These are phyloP conservation scores for Phylloporus scabripes DNA, from an alignment of 768 basidiomycete genomes.

Conservation along the genomic window DNA sequence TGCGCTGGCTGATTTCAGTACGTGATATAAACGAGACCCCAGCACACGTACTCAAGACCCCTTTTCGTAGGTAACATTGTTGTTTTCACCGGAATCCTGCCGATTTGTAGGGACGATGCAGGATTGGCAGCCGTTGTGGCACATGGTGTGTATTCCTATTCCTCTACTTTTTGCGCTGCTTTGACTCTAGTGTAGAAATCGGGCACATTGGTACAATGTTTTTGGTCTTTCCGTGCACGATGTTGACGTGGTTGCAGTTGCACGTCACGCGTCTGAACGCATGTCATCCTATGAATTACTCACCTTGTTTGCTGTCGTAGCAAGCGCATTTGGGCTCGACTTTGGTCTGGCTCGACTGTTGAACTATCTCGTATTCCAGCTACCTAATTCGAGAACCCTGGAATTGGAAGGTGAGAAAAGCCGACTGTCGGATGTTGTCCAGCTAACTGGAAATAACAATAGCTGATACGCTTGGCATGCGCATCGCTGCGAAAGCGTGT, in stretches of 20 bases:
- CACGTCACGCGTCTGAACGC: constrained; percentile 50
- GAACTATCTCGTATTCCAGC: constrained; percentile 50
- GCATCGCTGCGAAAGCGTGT: constrained; percentile 78
- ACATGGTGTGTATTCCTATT: constrained; percentile 50
- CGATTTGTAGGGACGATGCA: constrained; percentile 68
- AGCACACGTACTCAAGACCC: not conserved
- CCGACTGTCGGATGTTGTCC: not conserved
- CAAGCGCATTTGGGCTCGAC: constrained; percentile 51
- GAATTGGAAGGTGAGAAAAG: constrained; percentile 66
- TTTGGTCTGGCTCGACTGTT: constrained; percentile 44
- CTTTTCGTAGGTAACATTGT: constrained; percentile 56
- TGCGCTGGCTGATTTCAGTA: constrained; percentile 72
- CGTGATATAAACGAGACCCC: not conserved
- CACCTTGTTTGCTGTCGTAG: constrained; percentile 35
- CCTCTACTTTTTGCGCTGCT: not conserved
- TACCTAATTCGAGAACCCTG: constrained; percentile 78
- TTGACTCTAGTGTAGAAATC: constrained; percentile 49
- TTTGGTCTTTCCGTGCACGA: not conserved
- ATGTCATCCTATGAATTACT: constrained; percentile 40
- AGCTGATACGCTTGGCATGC: constrained; percentile 87
- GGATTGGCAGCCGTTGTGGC: constrained; percentile 81
- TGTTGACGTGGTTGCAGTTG: constrained; percentile 37
- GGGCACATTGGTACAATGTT: constrained; percentile 59
- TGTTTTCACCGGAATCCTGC: constrained; percentile 87
- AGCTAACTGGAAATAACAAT: constrained; percentile 3